Conservation (phyloP, 1,284 basidiomycete genomes). For the Cutaneotrichosporon cyanovorans region DNA sequence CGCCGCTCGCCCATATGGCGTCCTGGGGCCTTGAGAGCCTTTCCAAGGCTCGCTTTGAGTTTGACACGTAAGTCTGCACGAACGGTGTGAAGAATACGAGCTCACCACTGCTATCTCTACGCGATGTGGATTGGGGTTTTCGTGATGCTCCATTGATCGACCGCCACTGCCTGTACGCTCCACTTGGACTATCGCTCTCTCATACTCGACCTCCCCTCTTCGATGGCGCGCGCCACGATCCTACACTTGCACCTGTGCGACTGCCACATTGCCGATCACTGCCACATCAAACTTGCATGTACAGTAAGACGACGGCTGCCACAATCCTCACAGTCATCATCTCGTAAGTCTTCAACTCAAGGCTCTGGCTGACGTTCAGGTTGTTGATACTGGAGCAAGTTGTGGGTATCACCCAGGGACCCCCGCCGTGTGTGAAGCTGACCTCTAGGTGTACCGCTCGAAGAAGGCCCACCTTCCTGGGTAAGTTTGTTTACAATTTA, state of each 20-base stretch:
- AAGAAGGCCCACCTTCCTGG: slow-evolving; percentile 80
- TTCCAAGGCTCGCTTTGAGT: slow-evolving; percentile 30
- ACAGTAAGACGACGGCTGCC: slow-evolving; percentile 40
- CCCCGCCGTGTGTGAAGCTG: too few species aligned
- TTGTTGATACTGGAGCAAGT: slow-evolving; percentile 53
- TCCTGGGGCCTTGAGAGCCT: slow-evolving; percentile 40
- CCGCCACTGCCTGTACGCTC: too few species aligned
- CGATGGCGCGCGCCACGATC: not conserved
- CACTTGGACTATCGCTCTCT: too few species aligned
- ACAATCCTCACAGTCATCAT: slow-evolving; percentile 41
- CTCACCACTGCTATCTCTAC: too few species aligned
- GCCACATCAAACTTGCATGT: too few species aligned
- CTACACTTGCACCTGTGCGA: not conserved
- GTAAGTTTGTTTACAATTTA: too few species aligned
- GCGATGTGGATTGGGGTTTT: too few species aligned
- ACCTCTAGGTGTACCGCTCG: slow-evolving; percentile 56
- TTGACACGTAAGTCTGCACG: slow-evolving; percentile 37
- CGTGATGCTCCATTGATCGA: too few species aligned
- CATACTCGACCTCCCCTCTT: not conserved
- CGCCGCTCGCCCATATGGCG: slow-evolving; percentile 34
- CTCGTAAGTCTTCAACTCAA: not conserved
- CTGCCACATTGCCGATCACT: not conserved
- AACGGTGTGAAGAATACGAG: too few species aligned
- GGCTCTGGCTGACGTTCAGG: slow-evolving; percentile 16
- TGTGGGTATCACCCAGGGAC: slow-evolving; percentile 21